Base-by-base conservation (phyloP, 768 basidiomycete genomes). In the Suillus discolor region DNA sequence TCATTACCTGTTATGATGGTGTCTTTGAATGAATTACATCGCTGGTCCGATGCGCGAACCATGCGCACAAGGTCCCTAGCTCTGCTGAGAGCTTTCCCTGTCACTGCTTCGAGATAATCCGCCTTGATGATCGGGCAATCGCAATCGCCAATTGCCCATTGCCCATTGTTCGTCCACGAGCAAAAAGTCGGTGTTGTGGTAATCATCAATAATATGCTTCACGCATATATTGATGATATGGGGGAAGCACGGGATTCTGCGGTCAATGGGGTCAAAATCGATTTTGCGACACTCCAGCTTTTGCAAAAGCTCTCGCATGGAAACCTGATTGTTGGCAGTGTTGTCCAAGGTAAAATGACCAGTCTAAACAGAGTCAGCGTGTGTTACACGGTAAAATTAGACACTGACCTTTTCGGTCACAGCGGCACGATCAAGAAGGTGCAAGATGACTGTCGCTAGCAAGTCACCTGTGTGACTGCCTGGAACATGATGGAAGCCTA, bases 351-450 rank as follows among this genome's bases (percentile, higher is more conserved):
- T 45, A 45, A 45, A 45, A n/a, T 45, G 45, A n/a, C 45, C 45
- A 38, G 68, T 69, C 60, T 72, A 65, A 28, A 63, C 49, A 18
- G 67, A 61, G 28, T 67, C 57, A 6, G 64, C 62, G 36, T 4
- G 8, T 45, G 45, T 45, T 16, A 45, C 15, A 44, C 6, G 18
- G 44, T 45, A 45, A 16, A 45, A 45, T 45, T n/a, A n/a, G n/a
- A 45, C 45, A 45, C 45, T 45, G 20, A 45, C 45, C 45, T 45
- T 45, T n/a, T 45, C 9, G 4, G n/a, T 45, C 20, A 45, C 45
- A n/a, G 20, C 9, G 4, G 45, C 45, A 11, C 9, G 0, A n/a
- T 45, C 45, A n/a, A n/a, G n/a, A n/a, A 45, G 45, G 15, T 45
- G 45, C n/a, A 45, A n/a, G 20, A 45, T 45, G 20, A 45, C 45